Evolutionary conservation across 352 stramenopile genomes (phyloP).

Genomic region (Pythium coloratum): DNA sequence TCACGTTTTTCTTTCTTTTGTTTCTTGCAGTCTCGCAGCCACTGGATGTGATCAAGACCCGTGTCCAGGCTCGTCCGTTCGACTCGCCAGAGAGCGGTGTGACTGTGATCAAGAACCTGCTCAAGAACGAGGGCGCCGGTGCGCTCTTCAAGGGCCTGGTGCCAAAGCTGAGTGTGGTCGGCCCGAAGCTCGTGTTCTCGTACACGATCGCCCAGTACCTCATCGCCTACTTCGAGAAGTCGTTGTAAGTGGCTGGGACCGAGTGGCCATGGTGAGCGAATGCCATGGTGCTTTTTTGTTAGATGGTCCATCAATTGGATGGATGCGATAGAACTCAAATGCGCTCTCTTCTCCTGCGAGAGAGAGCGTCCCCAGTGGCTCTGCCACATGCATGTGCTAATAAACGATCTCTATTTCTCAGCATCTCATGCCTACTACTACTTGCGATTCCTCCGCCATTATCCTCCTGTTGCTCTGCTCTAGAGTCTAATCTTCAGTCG

Average conservation of each 20-base stretch:
- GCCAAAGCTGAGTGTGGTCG: slow-evolving; percentile 94
- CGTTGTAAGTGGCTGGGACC: slow-evolving; percentile 34
- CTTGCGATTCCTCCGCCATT: not conserved
- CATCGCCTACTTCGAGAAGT: slow-evolving; percentile 93
- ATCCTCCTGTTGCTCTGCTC: not conserved
- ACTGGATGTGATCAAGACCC: slow-evolving; percentile 95
- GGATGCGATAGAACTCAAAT: slow-evolving; percentile 26
- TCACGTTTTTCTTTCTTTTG: slow-evolving; percentile 4
- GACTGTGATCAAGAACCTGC: slow-evolving; percentile 90
- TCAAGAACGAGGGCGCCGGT: slow-evolving; percentile 89
- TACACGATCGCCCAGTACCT: slow-evolving; percentile 95
- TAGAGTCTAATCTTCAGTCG: not conserved
- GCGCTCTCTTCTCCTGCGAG: not conserved
- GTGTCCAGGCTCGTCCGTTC: slow-evolving; percentile 93
- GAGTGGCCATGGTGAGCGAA: not conserved
- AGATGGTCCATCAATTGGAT: slow-evolving; percentile 32
- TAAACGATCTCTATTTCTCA: slow-evolving; percentile 21
- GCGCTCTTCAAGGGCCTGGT: slow-evolving; percentile 95
- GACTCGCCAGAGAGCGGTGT: slow-evolving; percentile 92
- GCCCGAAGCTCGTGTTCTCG: slow-evolving; percentile 96
- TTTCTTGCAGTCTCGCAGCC: slow-evolving; percentile 81
- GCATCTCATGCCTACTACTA: not conserved
- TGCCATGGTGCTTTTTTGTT: slow-evolving; percentile 2
- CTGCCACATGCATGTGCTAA: slow-evolving; percentile 18
- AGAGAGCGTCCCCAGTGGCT: not conserved